Conservation (phyloP, 2,329 filamentous ascomycete species). For the Hymenotorrendiella dingleyae region DNA sequence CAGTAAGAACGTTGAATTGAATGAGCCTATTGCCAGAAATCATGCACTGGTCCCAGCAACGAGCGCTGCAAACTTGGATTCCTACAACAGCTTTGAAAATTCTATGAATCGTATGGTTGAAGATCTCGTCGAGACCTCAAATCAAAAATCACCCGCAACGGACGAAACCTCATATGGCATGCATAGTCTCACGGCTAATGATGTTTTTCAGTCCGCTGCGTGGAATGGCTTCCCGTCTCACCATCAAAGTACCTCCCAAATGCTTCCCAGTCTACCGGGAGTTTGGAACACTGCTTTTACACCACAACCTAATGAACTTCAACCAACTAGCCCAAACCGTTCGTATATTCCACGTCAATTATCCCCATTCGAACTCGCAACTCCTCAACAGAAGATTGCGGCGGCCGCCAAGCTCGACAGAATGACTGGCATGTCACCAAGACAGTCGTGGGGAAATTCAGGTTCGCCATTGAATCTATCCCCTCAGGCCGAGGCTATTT, state of each 20-base stretch:
- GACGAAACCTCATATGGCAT: conserved; percentile 49
- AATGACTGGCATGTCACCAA: conserved; percentile 13
- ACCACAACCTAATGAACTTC: conserved; percentile 36
- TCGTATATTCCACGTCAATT: conserved; percentile 26
- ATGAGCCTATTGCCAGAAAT: conserved; percentile 1
- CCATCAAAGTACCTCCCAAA: conserved; percentile 26
- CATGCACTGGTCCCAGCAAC: conserved; percentile 4
- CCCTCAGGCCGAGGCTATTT: conserved; percentile 16
- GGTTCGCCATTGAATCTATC: conserved; percentile 8
- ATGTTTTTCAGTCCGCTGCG: conserved; percentile 40
- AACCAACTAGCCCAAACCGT: conserved; percentile 33
- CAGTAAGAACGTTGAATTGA: background rate
- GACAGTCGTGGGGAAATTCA: conserved; percentile 12
- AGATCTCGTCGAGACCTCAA: conserved; percentile 39
- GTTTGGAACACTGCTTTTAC: conserved; percentile 41
- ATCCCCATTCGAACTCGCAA: conserved; percentile 29
- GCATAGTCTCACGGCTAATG: conserved; percentile 46
- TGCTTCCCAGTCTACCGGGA: conserved; percentile 34
- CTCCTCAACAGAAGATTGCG: conserved; percentile 16
- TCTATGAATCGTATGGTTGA: conserved; percentile 54
- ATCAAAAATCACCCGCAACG: conserved; percentile 33
- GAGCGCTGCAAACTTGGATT: conserved; percentile 18
- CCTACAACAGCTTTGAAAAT: conserved; percentile 33
- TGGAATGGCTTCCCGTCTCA: conserved; percentile 31
- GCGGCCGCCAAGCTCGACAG: conserved; percentile 23